phyloP scores from a whole-genome alignment of 805 yeast genomes.

The Ogataea polymorpha region DNA sequence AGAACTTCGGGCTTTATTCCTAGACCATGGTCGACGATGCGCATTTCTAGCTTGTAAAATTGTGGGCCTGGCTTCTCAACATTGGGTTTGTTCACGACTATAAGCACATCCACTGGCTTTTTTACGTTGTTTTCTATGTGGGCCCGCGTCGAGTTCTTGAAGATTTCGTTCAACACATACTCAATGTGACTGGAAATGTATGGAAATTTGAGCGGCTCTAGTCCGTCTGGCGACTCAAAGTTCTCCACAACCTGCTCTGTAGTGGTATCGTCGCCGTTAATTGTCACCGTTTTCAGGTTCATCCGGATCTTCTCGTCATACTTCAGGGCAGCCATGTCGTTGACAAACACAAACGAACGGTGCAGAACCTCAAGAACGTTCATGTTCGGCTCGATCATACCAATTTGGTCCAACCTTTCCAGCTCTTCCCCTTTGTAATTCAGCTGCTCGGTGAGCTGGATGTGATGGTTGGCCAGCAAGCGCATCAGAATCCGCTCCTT shows the following conservation, averaged over 20 bases:
- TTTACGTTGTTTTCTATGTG: conserved; percentile 64
- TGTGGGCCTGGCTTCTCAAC: conserved; percentile 25
- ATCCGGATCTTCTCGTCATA: conserved; percentile 73
- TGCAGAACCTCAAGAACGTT: conserved; percentile 61
- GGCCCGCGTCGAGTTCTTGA: conserved; percentile 86
- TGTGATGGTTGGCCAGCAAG: conserved; percentile 80
- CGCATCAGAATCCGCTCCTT: conserved; percentile 85
- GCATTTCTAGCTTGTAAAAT: conserved; percentile 49
- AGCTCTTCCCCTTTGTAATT: conserved; percentile 36
- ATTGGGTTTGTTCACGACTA: conserved; percentile 35
- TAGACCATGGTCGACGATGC: conserved; percentile 84
- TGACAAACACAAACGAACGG: conserved; percentile 69
- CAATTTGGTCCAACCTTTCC: conserved; percentile 47
- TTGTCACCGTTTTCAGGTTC: conserved; percentile 42
- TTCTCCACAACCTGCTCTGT: conserved; percentile 33
- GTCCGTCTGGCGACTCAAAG: conserved; percentile 23
- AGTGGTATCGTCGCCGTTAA: conserved; percentile 30
- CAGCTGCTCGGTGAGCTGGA: conserved; percentile 49
- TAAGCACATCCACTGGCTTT: conserved; percentile 47
- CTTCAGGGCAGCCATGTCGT: conserved; percentile 78
- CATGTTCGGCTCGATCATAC: conserved; percentile 63
- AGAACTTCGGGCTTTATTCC: conserved; percentile 74
- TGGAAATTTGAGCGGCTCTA: conserved; percentile 52
- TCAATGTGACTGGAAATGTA: conserved; percentile 87
- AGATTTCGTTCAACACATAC: conserved; percentile 79